phyloP scores from a whole-genome alignment of 2,329 filamentous ascomycete genomes.

The Fusarium sublunatum region DNA sequence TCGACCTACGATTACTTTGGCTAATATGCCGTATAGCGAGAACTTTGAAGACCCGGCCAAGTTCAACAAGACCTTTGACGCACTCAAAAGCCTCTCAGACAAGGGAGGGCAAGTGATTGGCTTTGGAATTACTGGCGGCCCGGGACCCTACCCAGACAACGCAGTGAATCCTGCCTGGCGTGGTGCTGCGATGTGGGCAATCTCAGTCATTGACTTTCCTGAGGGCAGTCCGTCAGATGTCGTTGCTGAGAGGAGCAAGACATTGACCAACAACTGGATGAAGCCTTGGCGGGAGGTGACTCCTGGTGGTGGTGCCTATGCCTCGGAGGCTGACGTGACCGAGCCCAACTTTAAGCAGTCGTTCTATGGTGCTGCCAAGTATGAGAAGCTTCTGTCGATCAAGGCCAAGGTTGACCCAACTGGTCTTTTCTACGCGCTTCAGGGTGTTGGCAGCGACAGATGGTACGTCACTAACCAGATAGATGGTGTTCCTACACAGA shows the following conservation, averaged over 20 bases:
- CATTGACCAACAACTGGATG: constrained; percentile 44
- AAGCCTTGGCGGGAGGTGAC: constrained; percentile 41
- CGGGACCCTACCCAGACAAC: constrained; percentile 51
- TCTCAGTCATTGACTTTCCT: constrained; percentile 50
- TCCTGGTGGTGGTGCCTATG: constrained; percentile 35
- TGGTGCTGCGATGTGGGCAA: constrained; percentile 53
- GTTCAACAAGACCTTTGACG: constrained; percentile 51
- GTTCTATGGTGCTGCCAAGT: constrained; percentile 36
- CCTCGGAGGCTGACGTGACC: constrained; percentile 37
- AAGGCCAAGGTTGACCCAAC: constrained; percentile 37
- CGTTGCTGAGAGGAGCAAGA: constrained; percentile 29
- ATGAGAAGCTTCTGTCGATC: constrained; percentile 31
- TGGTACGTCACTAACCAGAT: constrained; percentile 40
- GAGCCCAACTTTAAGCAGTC: constrained; percentile 43
- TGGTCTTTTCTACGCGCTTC: constrained; percentile 36
- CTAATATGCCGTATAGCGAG: neutral
- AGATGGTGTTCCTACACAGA: constrained; percentile 39
- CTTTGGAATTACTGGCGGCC: constrained; percentile 53
- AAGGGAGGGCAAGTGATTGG: constrained; percentile 55
- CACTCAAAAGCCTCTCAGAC: constrained; percentile 54
- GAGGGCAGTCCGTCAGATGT: constrained; percentile 28
- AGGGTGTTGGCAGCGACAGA: constrained; percentile 37
- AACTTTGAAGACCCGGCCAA: constrained; percentile 37
- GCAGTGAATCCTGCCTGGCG: constrained; percentile 64
- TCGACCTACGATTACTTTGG: neutral